Conservation (phyloP, 345 rosid genomes). For the Bruguiera gymnorhiza region DNA sequence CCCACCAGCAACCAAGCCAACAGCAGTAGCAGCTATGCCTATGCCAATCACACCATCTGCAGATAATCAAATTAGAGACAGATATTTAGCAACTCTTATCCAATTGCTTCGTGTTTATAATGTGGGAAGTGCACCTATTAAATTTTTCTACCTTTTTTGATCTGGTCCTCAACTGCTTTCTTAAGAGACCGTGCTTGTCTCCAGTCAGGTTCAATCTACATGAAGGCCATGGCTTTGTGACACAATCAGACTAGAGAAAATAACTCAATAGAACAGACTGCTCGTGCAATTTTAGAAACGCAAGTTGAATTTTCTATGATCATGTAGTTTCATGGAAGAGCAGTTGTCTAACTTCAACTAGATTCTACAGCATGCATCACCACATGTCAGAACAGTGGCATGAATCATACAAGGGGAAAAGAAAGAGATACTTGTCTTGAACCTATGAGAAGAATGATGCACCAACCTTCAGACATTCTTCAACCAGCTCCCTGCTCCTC, state of each 20-base stretch:
- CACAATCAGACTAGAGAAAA: not conserved
- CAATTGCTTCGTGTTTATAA: not conserved
- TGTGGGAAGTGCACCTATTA: not conserved
- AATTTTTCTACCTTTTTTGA: constrained; percentile 48
- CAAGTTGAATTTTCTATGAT: not conserved
- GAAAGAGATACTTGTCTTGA: not conserved
- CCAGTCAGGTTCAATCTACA: constrained; percentile 77
- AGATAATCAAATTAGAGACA: constrained; percentile 1
- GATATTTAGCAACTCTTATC: not conserved
- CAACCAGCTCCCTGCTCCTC: constrained; percentile 62
- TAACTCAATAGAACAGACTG: not conserved
- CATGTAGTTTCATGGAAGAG: not conserved
- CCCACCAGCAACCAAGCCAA: constrained; percentile 78
- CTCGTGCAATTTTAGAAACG: not conserved
- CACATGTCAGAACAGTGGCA: too few species aligned
- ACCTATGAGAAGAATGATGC: too few species aligned
- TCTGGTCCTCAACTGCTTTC: constrained; percentile 61
- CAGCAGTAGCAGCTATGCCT: constrained; percentile 73
- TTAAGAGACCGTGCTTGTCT: constrained; percentile 68
- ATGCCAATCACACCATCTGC: constrained; percentile 86
- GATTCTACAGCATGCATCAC: not conserved
- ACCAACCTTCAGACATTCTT: constrained; percentile 57
- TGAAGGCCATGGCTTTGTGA: constrained; percentile 8
- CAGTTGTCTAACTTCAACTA: not conserved
- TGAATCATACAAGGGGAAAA: not conserved